Evolutionary conservation across 305 asterid species (phyloP), one percentile per base, ranked within the genome.

Genomic region (Rubia peregrina): DNA sequence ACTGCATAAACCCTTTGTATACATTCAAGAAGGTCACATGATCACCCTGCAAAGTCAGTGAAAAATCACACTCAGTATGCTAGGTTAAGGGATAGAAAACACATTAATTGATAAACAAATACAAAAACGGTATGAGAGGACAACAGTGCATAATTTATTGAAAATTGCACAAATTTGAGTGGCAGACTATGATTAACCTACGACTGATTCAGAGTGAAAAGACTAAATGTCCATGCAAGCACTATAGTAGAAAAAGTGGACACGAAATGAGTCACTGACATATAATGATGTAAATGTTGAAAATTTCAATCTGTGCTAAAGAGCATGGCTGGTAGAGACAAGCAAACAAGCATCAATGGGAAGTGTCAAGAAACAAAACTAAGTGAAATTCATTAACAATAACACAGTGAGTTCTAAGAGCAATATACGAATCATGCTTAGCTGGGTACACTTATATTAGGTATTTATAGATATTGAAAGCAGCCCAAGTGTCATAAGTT

Each of bases 1-100:
- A 91, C 78, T 77, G 83, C 14, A 83, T 71, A 85, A 87, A 94
- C 72, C 97, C 99, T 85, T 85, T 94, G 79, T 89, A 88, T 70
- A 94, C 90, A 56, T 94, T 94, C 76, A 94, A 82, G 85, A 89
- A 94, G 68, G 98, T 86, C 46, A 91, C 85, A 74, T 89, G 98
- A 72, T 94, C 98, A 71, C 98, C 98, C 98, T 93, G 87, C 84
- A 85, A 36, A 16, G 43, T 51, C 8, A 61, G 69, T 46, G 55
- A 62, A 26, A 13, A 26, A 30, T 53, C 6, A 67, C 5, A 11
- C 19, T 66, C 59, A 5, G 22, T 9, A 26, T 66, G 55, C 70
- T 12, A 67, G 7, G 41, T 57, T 40, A 22, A 41, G n/a, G 24
- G 12, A 17, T n/a, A 40, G 14, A 11, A 41, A 51, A 17, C 22